Evolutionary conservation across 768 basidiomycete genomes (phyloP), one percentile per base, ranked within the genome.

Genomic region (Trametes meyenii): DNA sequence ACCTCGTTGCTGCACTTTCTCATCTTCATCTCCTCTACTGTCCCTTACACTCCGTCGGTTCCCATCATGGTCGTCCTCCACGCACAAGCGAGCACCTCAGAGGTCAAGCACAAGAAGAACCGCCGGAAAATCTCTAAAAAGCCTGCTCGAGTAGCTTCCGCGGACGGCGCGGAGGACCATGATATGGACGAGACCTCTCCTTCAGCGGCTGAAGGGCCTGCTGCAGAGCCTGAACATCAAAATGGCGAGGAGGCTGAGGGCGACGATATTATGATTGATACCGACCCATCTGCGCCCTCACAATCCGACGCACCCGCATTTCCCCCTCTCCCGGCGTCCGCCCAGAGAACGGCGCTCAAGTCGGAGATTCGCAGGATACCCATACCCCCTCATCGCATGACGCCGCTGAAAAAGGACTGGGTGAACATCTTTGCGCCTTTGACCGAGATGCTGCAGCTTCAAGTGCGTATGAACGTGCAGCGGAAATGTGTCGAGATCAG

Each of bases 311-410:
- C 83, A 33, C 88, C 90, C 42, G 77, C 81, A 7, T 94, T 95
- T 72, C 82, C 86, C 50, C 84, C 90, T 8, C 79, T 93, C 19
- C 79, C 86, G 8, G 81, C 86, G 10, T 78, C 83, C 48, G 85
- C 83, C 8, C 79, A 80, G 26, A 79, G 81, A 59, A 76, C 83
- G 0, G 74, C 80, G 11, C 78, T 88, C 60, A 93, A 89, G 73
- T 88, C 91, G 4, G 96, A 98, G 75, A 86, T 83, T n/a, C 80
- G 96, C 71, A 83, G 93, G 55, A 86, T 99, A 70, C 80, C 92
- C 12, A 91, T 99, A 73, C 97, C 97, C 13, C 94, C 94, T 10
- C 97, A 99, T 74, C 86, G 97, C 53, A 96, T 98, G 93, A 94
- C 95, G 11, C 97, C 97, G 2, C 75, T 98, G 55, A 96, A 97